Base-by-base conservation (phyloP, 1,139 yeast species). In the Geotrichum phurueaensis region DNA sequence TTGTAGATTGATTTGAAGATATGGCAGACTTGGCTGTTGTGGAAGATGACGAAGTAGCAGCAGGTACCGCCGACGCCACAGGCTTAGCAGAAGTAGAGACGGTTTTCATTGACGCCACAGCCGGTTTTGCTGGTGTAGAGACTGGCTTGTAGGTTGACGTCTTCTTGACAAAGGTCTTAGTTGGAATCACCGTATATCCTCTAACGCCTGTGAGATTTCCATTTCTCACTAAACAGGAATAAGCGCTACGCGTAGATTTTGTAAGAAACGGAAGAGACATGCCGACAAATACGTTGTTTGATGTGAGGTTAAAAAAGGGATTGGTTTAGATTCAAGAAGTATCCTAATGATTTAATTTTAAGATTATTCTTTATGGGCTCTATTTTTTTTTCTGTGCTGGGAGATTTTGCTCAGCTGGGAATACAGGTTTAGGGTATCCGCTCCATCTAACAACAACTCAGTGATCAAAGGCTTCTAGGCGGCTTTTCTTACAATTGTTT, bases 181-280 rank as follows among this genome's bases (percentile, higher is more conserved):
- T 31, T 23, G 57, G 31, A 27, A 27, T 20, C 49, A 53, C 55
- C 13, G 55, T 50, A 23, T 53, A 53, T n/a, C 33, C 50, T 39
- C 55, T 36, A 13, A 39, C 18, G 10, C 47, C 47, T 13, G 47
- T 13, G 1, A 39, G 9, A 18, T 39, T 39, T 15, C 47, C 47
- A 10, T 13, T 39, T n/a, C 47, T n/a, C 4, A n/a, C 47, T 15
- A 39, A 15, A 15, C n/a, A 6, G 9, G n/a, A 18, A 15, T 39
- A 39, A 15, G 47, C 20, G 5, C 20, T n/a, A n/a, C 22, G 47
- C 47, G 47, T 39, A 18, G 47, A 39, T 39, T 39, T n/a, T 18
- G 47, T 15, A 18, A 39, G 18, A 15, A 39, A n/a, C 2, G 20
- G 18, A n/a, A 22, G 10, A 39, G 47, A 39, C 47, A 39, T 39